These are phyloP conservation scores for Lomentospora prolificans DNA, from an alignment of 2,329 filamentous ascomycete species.

Conservation along the genomic window DNA sequence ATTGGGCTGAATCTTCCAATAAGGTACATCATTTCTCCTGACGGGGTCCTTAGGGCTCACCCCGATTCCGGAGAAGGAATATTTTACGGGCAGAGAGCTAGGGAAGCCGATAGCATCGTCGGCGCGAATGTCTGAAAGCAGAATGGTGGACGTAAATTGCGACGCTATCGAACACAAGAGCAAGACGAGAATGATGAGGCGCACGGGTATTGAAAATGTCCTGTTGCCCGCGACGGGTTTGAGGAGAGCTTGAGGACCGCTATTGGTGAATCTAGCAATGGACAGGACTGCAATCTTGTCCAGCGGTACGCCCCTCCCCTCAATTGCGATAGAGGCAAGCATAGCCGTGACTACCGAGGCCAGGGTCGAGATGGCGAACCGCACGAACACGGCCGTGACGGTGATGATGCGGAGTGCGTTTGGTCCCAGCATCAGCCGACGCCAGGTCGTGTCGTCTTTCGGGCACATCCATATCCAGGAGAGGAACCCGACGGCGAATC, in stretches of 20 bases:
- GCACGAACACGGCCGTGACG: background rate
- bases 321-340: background rate
- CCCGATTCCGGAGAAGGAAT: background rate
- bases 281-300: background rate
- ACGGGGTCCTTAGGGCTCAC: background rate
- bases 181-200: background rate
- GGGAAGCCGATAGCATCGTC: background rate
- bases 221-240: background rate
- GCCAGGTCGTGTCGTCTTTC: background rate
- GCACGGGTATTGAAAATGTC: background rate
- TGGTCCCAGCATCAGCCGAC: background rate
- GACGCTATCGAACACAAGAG: background rate
- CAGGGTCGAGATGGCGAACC: background rate
- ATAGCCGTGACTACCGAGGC: background rate
- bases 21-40: background rate
- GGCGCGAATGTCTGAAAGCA: background rate
- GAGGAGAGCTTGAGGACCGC: background rate
- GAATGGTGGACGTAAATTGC: background rate
- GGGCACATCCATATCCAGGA: conserved; percentile 1
- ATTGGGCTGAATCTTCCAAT: background rate
- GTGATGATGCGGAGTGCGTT: background rate
- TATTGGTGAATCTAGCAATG: background rate
- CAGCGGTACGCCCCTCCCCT: background rate
- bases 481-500: background rate
- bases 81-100: background rate